Base-by-base conservation (phyloP, 257 asterid genomes). In the Primulina huaijiensis region DNA sequence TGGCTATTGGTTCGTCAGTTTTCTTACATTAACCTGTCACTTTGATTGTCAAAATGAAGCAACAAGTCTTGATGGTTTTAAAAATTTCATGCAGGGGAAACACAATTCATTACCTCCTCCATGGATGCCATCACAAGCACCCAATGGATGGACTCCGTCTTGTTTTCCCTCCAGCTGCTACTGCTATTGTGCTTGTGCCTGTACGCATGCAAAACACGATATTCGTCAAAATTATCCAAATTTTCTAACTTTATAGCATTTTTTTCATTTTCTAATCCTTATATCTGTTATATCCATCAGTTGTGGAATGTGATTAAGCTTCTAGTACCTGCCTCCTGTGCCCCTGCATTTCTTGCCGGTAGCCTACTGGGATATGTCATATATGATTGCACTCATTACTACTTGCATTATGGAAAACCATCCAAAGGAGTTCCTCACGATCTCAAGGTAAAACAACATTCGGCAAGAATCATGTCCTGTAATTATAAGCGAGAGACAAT, bases 381-480 rank as follows among this genome's bases (percentile, higher is more conserved):
- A 76, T 90, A 90, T 70, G 96, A 90, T 71, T 84, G 91, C 82
- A 87, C 92, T 19, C 97, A 90, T 69, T 90, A 90, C 81, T 85
- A 89, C 77, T 71, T 90, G 62, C 97, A 90, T 81, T 81, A 90
- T 29, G 96, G 92, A 37, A 86, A 90, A 68, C 95, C 96, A 75
- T 14, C 72, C 31, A 69, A 73, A 64, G 92, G 89, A 30, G 67
- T 84, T 37, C 38, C 90, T 59, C 82, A 81, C 67, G 61, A 77
- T 27, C 86, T 90, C 75, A 90, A 85, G 97, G 97, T 88, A 79
- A 43, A 50, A 17, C 50, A 67, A 19, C 35, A 10, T 46, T 14
- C 0, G 19, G 20, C 19, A 16, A 46, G 56, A 14, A 50, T 50
- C 8, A 50, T 50, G 56, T 50, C 56, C 56, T 16, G 16, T 50